Conservation (phyloP, 179 eudicot species). For the Kewa caespitosa region DNA sequence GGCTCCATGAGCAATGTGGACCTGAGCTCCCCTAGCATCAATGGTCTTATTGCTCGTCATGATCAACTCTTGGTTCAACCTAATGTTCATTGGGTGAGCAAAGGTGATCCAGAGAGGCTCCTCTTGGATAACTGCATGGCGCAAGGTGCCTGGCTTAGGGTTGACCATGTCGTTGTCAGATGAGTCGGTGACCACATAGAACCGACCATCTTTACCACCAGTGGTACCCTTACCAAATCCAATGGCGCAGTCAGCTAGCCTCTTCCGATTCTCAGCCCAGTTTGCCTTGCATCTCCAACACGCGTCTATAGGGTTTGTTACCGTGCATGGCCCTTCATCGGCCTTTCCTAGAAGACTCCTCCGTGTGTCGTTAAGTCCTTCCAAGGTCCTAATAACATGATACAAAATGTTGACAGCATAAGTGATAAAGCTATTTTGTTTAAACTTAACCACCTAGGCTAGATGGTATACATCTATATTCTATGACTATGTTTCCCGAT, state of each 20-base stretch:
- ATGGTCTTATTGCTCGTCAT: slow-evolving; percentile 58
- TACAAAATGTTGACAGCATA: not conserved
- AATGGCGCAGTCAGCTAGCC: slow-evolving; percentile 45
- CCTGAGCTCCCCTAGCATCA: slow-evolving; percentile 52
- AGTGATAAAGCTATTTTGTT: not conserved
- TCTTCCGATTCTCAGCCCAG: slow-evolving; percentile 41
- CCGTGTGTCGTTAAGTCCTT: slow-evolving; percentile 25
- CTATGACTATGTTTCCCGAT: not conserved
- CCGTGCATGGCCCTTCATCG: slow-evolving; percentile 30
- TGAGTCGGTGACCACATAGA: slow-evolving; percentile 47
- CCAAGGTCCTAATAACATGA: slow-evolving; percentile 21
- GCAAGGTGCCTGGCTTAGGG: slow-evolving; percentile 55
- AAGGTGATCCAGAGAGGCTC: slow-evolving; percentile 62
- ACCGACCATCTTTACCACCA: slow-evolving; percentile 43
- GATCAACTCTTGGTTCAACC: slow-evolving; percentile 49
- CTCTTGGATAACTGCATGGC: slow-evolving; percentile 54
- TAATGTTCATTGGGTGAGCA: slow-evolving; percentile 42
- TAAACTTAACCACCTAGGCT: not conserved
- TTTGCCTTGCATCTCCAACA: slow-evolving; percentile 56
- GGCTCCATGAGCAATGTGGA: slow-evolving; percentile 49
- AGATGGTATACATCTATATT: not conserved
- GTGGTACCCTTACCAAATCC: slow-evolving; percentile 51
- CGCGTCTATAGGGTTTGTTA: slow-evolving; percentile 54
- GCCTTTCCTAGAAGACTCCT: slow-evolving; percentile 22
- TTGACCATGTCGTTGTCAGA: slow-evolving; percentile 46